phyloP scores from a whole-genome alignment of 1,139 yeast genomes.

The Geotrichum fermentans region DNA sequence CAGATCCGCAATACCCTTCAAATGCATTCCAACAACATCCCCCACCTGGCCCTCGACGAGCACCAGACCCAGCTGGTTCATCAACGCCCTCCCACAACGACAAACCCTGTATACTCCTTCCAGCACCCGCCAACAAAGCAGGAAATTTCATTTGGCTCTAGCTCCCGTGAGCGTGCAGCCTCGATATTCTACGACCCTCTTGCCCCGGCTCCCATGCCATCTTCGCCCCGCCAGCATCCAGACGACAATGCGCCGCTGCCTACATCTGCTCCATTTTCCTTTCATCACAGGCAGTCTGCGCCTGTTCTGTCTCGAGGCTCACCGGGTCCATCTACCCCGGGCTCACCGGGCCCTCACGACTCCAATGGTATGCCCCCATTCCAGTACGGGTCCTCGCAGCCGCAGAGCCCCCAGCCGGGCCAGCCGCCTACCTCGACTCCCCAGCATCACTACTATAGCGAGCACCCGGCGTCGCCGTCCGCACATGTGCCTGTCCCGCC shows the following conservation, averaged over 20 bases:
- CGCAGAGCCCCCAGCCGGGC: neutral
- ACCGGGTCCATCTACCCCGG: conserved; percentile 9
- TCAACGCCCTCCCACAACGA: conserved; percentile 1
- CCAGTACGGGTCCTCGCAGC: conserved; percentile 2
- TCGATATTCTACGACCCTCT: conserved; percentile 33
- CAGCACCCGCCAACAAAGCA: conserved; percentile 13
- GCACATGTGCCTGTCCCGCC: conserved; percentile 22
- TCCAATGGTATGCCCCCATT: no score
- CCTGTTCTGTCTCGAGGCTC: neutral
- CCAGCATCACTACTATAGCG: conserved; percentile 9
- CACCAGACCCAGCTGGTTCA: conserved; percentile 2
- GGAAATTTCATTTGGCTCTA: conserved; percentile 25
- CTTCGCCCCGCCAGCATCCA: conserved; percentile 19
- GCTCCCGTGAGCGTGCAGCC: conserved; percentile 30
- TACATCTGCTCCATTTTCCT: conserved; percentile 7
- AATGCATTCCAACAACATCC: conserved; percentile 12
- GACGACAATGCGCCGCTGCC: conserved; percentile 6
- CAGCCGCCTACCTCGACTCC: conserved; percentile 7
- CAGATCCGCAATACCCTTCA: conserved; percentile 21
- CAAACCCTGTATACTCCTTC: conserved; percentile 3
- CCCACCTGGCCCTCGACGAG: neutral
- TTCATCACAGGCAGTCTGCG: conserved; percentile 11
- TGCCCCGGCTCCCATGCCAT: conserved; percentile 25
- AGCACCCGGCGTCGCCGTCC: conserved; percentile 15
- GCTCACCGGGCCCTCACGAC: conserved; percentile 12